A percentile compares a stretch with the other conserved stretches of the same genome.
Evolutionary conservation across 2,329 filamentous ascomycete genomes (phyloP).

Genomic region (Neofusicoccum kwambonambiense): DNA sequence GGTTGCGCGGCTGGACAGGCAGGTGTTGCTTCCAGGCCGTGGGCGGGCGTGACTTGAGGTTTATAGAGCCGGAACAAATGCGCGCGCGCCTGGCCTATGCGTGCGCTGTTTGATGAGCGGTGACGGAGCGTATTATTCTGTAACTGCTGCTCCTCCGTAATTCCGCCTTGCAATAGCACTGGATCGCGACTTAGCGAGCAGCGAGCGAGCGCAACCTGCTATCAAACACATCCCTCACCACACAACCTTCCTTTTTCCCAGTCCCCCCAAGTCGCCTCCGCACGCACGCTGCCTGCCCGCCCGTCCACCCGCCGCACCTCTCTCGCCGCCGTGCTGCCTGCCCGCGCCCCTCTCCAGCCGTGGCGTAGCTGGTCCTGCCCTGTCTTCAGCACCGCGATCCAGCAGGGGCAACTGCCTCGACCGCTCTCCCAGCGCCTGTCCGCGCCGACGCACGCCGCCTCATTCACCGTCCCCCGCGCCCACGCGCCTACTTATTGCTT

Average conservation of each 20-base stretch:
- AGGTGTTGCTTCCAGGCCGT: neutral
- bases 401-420: conserved; percentile 20
- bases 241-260: conserved; percentile 12
- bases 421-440: conserved; percentile 1
- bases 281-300: conserved; percentile 11
- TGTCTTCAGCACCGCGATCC: conserved; percentile 11
- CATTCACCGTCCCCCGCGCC: conserved; percentile 6
- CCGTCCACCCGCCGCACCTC: conserved; percentile 8
- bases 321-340: conserved; percentile 8
- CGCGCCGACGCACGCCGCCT: conserved; percentile 9
- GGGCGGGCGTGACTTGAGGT: neutral
- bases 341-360: conserved; percentile 10
- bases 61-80: conserved; percentile 16
- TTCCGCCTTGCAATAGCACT: conserved; percentile 17
- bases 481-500: conserved; percentile 8
- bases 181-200: conserved; percentile 12
- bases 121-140: conserved; percentile 17
- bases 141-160: conserved; percentile 17
- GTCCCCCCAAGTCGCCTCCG: neutral
- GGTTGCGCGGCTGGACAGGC: neutral
- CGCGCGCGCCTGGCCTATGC: conserved; percentile 13
- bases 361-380: conserved; percentile 8
- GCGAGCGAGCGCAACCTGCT: conserved; percentile 16
- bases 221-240: conserved; percentile 18
- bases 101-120: conserved; percentile 17